A percentile compares a stretch with the other conserved stretches of the same genome.
Evolutionary conservation across 495 filamentous ascomycete species (phyloP).

Genomic region (Daldinia loculata): DNA sequence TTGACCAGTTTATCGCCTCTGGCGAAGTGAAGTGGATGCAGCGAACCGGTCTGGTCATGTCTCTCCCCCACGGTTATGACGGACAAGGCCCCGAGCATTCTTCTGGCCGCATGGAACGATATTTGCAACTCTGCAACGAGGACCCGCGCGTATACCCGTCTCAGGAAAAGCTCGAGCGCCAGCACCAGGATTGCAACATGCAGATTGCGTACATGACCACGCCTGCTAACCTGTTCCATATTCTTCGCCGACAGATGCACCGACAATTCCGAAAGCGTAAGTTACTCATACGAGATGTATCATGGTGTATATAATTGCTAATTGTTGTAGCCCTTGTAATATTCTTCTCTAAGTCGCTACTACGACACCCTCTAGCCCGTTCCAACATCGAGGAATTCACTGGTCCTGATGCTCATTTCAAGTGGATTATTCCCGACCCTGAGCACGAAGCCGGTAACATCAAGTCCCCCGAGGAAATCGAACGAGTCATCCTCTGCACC

Average conservation of each 20-base stretch:
- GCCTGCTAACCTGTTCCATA: slow-evolving; percentile 94
- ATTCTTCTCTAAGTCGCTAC: slow-evolving; percentile 96
- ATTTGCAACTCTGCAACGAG: slow-evolving; percentile 97
- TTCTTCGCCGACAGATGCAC: slow-evolving; percentile 96
- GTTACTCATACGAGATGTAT: slow-evolving; percentile 47
- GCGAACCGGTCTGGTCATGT: slow-evolving; percentile 92
- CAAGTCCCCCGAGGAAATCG: slow-evolving; percentile 83
- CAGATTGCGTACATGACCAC: slow-evolving; percentile 95
- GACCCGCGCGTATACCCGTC: slow-evolving; percentile 92
- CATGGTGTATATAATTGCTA: slow-evolving; percentile 43
- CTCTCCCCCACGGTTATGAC: slow-evolving; percentile 96
- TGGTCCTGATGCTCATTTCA: slow-evolving; percentile 84
- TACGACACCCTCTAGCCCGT: slow-evolving; percentile 90
- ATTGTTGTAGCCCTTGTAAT: slow-evolving; percentile 78
- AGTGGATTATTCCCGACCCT: slow-evolving; percentile 91
- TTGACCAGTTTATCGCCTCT: slow-evolving; percentile 98
- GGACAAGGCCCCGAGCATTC: slow-evolving; percentile 99
- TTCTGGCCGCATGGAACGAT: slow-evolving; percentile 95
- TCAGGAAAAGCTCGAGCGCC: slow-evolving; percentile 87
- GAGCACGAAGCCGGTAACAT: slow-evolving; percentile 77
- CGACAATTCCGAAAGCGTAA: slow-evolving; percentile 98
- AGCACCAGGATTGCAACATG: slow-evolving; percentile 99
- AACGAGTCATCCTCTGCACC: slow-evolving; percentile 91
- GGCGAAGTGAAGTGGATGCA: slow-evolving; percentile 99
- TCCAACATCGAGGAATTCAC: slow-evolving; percentile 89